Base-by-base conservation (phyloP, 495 filamentous ascomycete genomes). In the Pyrenula massariospora region DNA sequence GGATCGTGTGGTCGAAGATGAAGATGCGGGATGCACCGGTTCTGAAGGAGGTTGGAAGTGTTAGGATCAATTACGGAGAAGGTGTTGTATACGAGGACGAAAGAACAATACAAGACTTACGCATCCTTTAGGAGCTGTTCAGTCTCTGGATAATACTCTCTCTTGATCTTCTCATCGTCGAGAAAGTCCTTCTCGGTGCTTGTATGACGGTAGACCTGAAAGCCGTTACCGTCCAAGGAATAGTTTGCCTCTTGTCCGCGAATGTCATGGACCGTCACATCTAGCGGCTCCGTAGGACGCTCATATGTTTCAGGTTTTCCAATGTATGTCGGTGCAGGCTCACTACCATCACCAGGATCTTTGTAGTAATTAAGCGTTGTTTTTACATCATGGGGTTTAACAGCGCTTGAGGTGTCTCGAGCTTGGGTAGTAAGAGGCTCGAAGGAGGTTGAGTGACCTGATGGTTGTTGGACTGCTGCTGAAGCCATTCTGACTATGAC, bases 1-100 rank as follows among this genome's bases (percentile, higher is more conserved):
- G 84, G 76, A 86, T 81, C 31, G 84, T 88, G 67, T 87, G 84
- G 72, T 88, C 84, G 66, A 87, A 88, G 70, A 88, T 85, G 74
- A 84, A 81, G 66, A 87, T 71, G 20, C 68, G 65, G 23, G 72
- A 68, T 54, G 75, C 79, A 51, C 74, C 77, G n/a, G 76, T 81
- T 24, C 77, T 82, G 36, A 58, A 12, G n/a, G n/a, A n/a, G n/a
- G n/a, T n/a, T 8, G 8, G 22, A 24, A 48, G 23, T 10, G 25
- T 63, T 50, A 57, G 57, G 42, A 12, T 48, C 42, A 48, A 12
- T 48, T 15, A 10, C 21, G 31, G 0, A 52, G 49, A 19, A 50
- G 58, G 24, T 60, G n/a, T n/a, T n/a, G 48, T 54, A 8, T 51
- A 36, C 2, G 10, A 48, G 52, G 3, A 36, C 23, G 52, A 15